phyloP scores from a whole-genome alignment of 2,329 filamentous ascomycete genomes.

The Chrysoporthe deuterocubensis region DNA sequence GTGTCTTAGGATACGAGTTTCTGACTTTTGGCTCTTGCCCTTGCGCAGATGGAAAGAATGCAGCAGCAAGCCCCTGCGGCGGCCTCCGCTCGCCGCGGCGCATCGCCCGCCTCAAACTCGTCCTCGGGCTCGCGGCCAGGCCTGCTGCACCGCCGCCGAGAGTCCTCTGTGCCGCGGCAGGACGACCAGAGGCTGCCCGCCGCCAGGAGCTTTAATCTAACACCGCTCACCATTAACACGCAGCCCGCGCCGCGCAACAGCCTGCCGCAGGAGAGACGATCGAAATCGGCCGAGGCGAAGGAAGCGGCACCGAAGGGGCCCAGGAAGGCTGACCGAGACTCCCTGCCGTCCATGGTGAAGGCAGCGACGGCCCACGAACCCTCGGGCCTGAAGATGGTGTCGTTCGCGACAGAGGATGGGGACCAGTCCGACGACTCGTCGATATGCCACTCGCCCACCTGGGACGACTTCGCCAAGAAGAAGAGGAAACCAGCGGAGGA shows the following conservation, averaged over 20 bases:
- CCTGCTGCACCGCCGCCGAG: conserved; percentile 27
- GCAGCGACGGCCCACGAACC: conserved; percentile 22
- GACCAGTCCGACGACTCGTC: conserved; percentile 49
- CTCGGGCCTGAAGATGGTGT: conserved; percentile 45
- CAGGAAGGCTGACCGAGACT: conserved; percentile 29
- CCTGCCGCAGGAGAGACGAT: conserved; percentile 7
- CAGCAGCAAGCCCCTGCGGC: conserved; percentile 27
- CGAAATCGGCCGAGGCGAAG: background rate
- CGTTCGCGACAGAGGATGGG: conserved; percentile 42
- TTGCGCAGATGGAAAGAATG: conserved; percentile 37
- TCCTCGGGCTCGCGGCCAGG: conserved; percentile 16
- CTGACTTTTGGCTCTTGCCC: conserved; percentile 23
- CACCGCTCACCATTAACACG: conserved; percentile 18
- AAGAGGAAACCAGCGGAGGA: conserved; percentile 58
- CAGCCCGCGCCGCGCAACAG: conserved; percentile 9
- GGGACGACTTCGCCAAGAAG: conserved; percentile 60
- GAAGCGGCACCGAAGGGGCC: conserved; percentile 28
- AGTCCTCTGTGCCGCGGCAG: conserved; percentile 20
- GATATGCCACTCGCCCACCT: conserved; percentile 66
- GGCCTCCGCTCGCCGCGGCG: conserved; percentile 25
- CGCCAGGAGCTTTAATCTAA: conserved; percentile 13
- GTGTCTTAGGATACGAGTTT: conserved; percentile 18
- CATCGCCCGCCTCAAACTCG: conserved; percentile 25
- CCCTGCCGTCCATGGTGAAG: conserved; percentile 23
- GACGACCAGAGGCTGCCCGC: conserved; percentile 15